Conservation (phyloP, 176 grass and related monocot species). For the Oryza nivara region DNA sequence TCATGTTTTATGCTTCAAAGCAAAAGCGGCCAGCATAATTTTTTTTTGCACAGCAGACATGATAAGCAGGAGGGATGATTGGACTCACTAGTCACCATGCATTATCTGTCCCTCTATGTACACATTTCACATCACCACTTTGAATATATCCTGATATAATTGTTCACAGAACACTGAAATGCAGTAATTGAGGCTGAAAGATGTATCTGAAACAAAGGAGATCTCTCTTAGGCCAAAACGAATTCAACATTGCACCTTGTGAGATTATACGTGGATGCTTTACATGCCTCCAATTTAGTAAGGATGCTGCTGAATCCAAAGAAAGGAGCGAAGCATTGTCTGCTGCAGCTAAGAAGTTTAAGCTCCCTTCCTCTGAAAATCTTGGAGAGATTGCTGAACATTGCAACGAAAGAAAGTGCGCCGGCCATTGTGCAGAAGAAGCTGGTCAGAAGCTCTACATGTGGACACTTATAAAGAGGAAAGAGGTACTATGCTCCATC, state of each 20-base stretch:
- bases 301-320: slow-evolving; percentile 70
- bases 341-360: slow-evolving; percentile 64
- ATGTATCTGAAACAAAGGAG: slow-evolving; percentile 63
- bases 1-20: slow-evolving; percentile 94
- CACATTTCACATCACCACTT: slow-evolving; percentile 93
- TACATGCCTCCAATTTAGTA: slow-evolving; percentile 71
- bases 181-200: slow-evolving; percentile 79
- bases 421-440: slow-evolving; percentile 79
- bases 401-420: slow-evolving; percentile 88
- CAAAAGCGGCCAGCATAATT: slow-evolving; percentile 81
- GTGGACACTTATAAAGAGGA: slow-evolving; percentile 82
- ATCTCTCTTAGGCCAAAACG: slow-evolving; percentile 19
- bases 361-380: slow-evolving; percentile 60
- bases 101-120: slow-evolving; percentile 74
- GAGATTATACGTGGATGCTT: slow-evolving; percentile 51
- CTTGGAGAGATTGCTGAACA: slow-evolving; percentile 74
- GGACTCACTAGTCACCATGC: slow-evolving; percentile 95
- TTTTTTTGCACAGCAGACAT: slow-evolving; percentile 84
- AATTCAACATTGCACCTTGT: slow-evolving; percentile 29
- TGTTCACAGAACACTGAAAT: slow-evolving; percentile 82
- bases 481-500: slow-evolving; percentile 57
- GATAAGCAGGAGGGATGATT: slow-evolving; percentile 73
- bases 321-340: slow-evolving; percentile 69
- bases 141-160: slow-evolving; percentile 95
- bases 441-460: slow-evolving; percentile 83